Evolutionary conservation across 345 rosid species (phyloP).

Genomic region (Populus euphratica): DNA sequence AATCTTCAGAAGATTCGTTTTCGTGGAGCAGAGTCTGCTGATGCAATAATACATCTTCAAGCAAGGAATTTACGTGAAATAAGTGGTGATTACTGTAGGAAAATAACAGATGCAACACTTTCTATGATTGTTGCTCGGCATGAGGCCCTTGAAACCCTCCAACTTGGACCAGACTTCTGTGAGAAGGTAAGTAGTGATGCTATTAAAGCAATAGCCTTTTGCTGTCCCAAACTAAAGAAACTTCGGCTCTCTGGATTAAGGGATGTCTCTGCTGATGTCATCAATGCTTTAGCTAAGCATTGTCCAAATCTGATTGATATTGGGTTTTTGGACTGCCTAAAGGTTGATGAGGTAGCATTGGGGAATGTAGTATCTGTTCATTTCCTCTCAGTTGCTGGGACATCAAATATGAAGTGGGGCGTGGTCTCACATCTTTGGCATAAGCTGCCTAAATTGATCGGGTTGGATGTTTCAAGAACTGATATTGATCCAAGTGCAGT

Average conservation of each 20-base stretch:
- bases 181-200: conserved; percentile 40
- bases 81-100: conserved; percentile 30
- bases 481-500: conserved; percentile 24
- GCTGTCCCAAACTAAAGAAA: conserved; percentile 33
- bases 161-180: conserved; percentile 31
- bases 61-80: conserved; percentile 33
- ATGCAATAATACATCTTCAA: conserved; percentile 31
- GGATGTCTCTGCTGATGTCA: conserved; percentile 31
- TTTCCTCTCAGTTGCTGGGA: conserved; percentile 34
- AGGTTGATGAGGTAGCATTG: conserved; percentile 31
- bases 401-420: conserved; percentile 37
- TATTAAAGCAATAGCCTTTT: conserved; percentile 34
- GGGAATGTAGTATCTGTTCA: conserved; percentile 28
- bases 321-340: conserved; percentile 27
- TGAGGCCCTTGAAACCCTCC: conserved; percentile 34
- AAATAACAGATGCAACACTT: conserved; percentile 34
- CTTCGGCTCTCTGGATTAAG: conserved; percentile 36
- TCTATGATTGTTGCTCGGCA: conserved; percentile 34
- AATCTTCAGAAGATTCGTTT: conserved; percentile 27
- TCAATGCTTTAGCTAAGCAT: conserved; percentile 33
- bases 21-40: conserved; percentile 38
- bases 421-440: conserved; percentile 26
- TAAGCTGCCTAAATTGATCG: conserved; percentile 26
- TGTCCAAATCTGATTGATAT: conserved; percentile 27
- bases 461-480: conserved; percentile 39